Evolutionary conservation across 78 protist genomes (phyloP).

Genomic region (Emiliania huxleyi): DNA sequence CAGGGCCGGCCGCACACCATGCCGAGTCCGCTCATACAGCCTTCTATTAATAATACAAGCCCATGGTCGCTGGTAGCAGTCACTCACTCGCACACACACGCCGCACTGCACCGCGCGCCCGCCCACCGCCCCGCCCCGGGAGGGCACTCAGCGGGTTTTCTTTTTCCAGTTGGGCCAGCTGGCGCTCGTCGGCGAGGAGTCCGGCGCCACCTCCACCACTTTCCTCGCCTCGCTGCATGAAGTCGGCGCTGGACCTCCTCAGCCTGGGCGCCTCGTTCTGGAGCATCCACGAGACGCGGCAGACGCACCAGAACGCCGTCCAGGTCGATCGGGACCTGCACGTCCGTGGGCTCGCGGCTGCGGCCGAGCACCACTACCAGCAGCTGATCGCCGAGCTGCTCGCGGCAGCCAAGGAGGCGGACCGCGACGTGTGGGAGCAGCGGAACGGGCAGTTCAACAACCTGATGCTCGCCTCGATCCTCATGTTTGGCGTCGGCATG

Average conservation of each 20-base stretch:
- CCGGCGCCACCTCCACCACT: too few species aligned
- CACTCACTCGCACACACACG: too few species aligned
- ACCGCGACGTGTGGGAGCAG: conserved; percentile 16
- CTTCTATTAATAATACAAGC: too few species aligned
- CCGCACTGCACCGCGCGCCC: too few species aligned
- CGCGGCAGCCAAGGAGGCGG: conserved; percentile 13
- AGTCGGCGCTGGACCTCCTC: neutral
- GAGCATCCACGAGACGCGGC: neutral
- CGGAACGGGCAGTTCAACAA: conserved; percentile 6
- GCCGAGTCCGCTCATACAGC: too few species aligned
- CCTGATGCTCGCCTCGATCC: neutral
- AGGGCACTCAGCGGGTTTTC: too few species aligned
- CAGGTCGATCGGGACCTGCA: neutral
- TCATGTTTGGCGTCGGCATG: neutral
- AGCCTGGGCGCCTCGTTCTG: neutral
- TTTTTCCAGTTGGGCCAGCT: too few species aligned
- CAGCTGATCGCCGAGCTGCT: conserved; percentile 22
- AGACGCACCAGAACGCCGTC: neutral
- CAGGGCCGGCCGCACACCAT: too few species aligned
- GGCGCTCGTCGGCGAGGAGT: too few species aligned
- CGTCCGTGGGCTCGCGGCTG: neutral
- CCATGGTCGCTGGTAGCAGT: too few species aligned
- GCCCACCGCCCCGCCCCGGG: too few species aligned
- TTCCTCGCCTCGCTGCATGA: too few species aligned
- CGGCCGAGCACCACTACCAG: neutral